These are phyloP conservation scores for Diaporthe ilicicola DNA, from an alignment of 2,329 filamentous ascomycete genomes.

Conservation along the genomic window DNA sequence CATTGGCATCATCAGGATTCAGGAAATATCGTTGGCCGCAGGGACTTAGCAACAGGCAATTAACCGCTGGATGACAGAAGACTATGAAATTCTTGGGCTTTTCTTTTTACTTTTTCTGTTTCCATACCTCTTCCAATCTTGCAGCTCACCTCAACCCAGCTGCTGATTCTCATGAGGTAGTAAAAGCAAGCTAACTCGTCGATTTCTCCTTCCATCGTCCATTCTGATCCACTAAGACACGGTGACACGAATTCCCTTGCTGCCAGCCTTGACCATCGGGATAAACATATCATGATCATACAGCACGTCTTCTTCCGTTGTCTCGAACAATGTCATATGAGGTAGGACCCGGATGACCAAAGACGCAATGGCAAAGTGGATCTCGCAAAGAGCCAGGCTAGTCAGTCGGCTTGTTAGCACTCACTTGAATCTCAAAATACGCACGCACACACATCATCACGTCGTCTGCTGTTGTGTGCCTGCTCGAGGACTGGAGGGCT, in stretches of 20 bases:
- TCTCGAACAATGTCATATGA: conserved; percentile 22
- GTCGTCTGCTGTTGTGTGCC: not conserved
- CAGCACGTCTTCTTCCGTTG: conserved; percentile 20
- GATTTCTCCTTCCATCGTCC: too few species aligned
- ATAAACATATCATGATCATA: conserved; percentile 31
- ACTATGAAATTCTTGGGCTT: not conserved
- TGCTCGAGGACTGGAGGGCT: not conserved
- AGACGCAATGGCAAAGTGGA: conserved; percentile 16
- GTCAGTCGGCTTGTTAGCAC: not conserved
- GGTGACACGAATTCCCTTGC: conserved; percentile 22
- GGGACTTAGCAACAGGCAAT: too few species aligned
- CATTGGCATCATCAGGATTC: too few species aligned
- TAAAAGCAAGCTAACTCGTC: too few species aligned
- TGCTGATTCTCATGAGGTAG: too few species aligned
- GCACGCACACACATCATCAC: not conserved
- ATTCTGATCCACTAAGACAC: not conserved
- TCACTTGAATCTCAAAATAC: too few species aligned
- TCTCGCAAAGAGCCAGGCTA: conserved; percentile 27
- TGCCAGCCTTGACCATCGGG: conserved; percentile 19
- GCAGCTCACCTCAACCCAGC: not conserved
- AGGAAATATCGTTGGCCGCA: too few species aligned
- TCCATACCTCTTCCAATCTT: too few species aligned
- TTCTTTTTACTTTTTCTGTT: too few species aligned
- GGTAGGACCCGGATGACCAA: conserved; percentile 19
- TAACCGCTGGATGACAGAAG: not conserved